These are phyloP conservation scores for Ganoderma meredithae DNA, from an alignment of 1,284 basidiomycete species.

Conservation along the genomic window DNA sequence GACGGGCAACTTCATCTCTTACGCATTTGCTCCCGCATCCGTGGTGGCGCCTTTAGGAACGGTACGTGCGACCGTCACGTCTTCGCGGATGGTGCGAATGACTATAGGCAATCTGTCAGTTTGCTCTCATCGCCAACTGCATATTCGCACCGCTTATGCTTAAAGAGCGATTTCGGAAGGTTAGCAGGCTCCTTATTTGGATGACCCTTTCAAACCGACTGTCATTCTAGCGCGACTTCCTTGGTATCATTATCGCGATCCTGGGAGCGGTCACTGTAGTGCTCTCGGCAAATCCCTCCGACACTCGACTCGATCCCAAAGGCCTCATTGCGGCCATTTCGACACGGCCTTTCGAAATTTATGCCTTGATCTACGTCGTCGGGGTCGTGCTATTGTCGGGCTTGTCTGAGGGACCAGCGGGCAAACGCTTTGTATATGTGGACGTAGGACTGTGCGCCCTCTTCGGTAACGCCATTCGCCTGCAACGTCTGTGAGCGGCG, in stretches of 20 bases:
- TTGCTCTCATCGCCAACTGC: constrained; percentile 94
- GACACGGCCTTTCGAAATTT: constrained; percentile 77
- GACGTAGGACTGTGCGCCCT: constrained; percentile 91
- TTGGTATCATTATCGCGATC: constrained; percentile 86
- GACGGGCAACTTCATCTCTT: constrained; percentile 90
- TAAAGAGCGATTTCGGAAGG: constrained; percentile 79
- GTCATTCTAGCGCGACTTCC: constrained; percentile 70
- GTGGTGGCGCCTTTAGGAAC: constrained; percentile 96
- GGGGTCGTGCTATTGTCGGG: constrained; percentile 65
- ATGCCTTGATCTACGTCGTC: constrained; percentile 68
- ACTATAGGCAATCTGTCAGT: constrained; percentile 48
- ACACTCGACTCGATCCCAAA: constrained; percentile 74
- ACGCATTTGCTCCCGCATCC: constrained; percentile 89
- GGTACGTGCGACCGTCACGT: constrained; percentile 53
- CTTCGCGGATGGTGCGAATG: background rate
- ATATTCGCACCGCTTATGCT: constrained; percentile 91
- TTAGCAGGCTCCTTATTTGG: constrained; percentile 37
- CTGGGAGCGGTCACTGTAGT: constrained; percentile 94
- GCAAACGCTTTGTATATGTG: constrained; percentile 78
- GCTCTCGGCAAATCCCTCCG: constrained; percentile 75
- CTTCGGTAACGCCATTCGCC: constrained; percentile 62
- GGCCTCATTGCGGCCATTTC: constrained; percentile 76
- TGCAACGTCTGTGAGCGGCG: background rate
- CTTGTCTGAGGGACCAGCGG: constrained; percentile 65
- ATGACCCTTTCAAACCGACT: constrained; percentile 15